Base-by-base conservation (phyloP, 495 filamentous ascomycete species). In the Amorphotheca resinae region DNA sequence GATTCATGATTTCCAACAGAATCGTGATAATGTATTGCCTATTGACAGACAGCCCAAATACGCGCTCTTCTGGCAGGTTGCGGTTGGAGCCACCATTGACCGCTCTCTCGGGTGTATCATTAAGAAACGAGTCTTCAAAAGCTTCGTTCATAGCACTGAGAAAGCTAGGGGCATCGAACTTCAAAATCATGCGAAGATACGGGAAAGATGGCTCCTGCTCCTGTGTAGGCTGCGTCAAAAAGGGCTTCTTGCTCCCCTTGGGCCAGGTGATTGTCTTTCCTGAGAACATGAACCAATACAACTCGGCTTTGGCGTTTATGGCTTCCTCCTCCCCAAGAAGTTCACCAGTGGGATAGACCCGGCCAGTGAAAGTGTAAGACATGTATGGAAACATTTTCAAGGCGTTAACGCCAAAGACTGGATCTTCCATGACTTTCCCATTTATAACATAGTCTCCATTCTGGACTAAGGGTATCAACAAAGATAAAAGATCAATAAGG, bases 131-230 rank as follows among this genome's bases (percentile, higher is more conserved):
- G 55, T 98, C 88, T 59, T 98, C 91, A 52, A 98, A 98, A 7
- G 91, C 91, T 62, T 98, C 91, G 51, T 98, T 96, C 15, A 98
- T 64, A 51, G 89, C 87, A 61, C 88, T 95, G 60, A 98, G 72
- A 51, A 95, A 88, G 62, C 86, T 95, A 2, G 84, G 70, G 0
- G 91, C 73, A 59, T 95, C 84, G 48, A 93, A 95, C 38, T 84
- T 74, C 18, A 98, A 68, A 39, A 96, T 80, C 49, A 82, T 73
- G 22, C 81, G 74, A 1, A 98, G 74, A 57, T 89, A 86, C 3
- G 84, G 82, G 53, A 87, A 95, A 0, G 79, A 74, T 1, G 78
- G 80, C 46, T 86, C 74, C 14, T 64, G 53, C 0, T 59, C 52
- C 46, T 68, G 60, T 9, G 57, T 49, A 4, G 63, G 61, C n/a